phyloP scores from a whole-genome alignment of 768 basidiomycete species.

The Calocybe gangraenosa region DNA sequence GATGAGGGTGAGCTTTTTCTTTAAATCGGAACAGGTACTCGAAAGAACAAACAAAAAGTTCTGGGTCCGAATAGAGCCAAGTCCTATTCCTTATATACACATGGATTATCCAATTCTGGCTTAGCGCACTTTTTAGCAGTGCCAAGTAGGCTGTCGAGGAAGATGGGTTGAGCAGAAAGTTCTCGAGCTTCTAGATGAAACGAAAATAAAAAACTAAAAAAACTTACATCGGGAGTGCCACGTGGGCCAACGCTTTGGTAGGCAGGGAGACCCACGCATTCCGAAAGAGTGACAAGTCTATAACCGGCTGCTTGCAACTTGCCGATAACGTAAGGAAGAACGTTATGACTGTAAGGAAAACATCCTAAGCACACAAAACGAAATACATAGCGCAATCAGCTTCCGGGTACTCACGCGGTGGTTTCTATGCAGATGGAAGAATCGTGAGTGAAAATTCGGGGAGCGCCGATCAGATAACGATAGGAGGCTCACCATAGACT shows the following conservation, averaged over 20 bases:
- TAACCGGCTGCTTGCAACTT: slow-evolving; percentile 34
- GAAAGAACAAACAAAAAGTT: not conserved
- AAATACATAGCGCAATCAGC: not conserved
- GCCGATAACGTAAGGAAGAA: slow-evolving; percentile 34
- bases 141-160: slow-evolving; percentile 27
- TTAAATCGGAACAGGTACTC: too few relatives aligned
- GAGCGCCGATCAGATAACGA: not conserved
- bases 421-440: slow-evolving; percentile 21
- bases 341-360: slow-evolving; percentile 23
- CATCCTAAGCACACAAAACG: too few relatives aligned
- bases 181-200: too few relatives aligned
- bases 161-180: not conserved
- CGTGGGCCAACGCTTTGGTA: slow-evolving; percentile 31
- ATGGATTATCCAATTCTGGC: not conserved
- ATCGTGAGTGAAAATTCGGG: not conserved
- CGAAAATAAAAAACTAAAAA: not conserved
- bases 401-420: slow-evolving; percentile 28
- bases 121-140: slow-evolving; percentile 20
- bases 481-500: slow-evolving; percentile 23
- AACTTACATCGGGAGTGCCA: slow-evolving; percentile 27
- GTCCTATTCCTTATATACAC: too few relatives aligned
- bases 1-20: too few relatives aligned
- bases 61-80: not conserved
- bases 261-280: slow-evolving; percentile 33
- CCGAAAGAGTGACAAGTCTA: slow-evolving; percentile 36